These are phyloP conservation scores for Malassezia nana DNA, from an alignment of 1,284 basidiomycete genomes.

Conservation along the genomic window DNA sequence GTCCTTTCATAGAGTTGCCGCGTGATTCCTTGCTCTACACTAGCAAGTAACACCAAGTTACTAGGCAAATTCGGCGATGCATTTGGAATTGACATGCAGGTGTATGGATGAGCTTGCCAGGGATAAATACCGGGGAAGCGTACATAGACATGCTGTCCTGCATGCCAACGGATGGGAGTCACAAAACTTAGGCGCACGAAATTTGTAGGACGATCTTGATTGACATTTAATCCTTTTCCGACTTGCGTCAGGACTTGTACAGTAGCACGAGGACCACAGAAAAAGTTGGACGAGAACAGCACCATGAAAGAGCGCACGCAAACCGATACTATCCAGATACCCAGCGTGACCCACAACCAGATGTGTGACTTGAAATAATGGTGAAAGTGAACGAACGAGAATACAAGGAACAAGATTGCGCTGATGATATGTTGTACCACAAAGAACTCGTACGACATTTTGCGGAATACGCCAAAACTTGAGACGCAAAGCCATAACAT, in stretches of 20 bases:
- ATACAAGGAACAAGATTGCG: constrained; percentile 28
- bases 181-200: constrained; percentile 3
- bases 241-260: constrained; percentile 2
- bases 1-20: constrained; percentile 1
- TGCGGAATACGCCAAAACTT: constrained; percentile 27
- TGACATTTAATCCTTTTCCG: background rate
- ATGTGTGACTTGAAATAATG: background rate
- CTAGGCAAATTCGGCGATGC: background rate
- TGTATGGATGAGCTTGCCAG: constrained; percentile 12
- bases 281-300: constrained; percentile 7
- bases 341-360: constrained; percentile 13
- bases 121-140: constrained; percentile 9
- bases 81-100: constrained; percentile 7
- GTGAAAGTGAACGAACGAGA: constrained; percentile 13
- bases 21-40: constrained; percentile 8
- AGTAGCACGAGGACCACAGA: background rate
- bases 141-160: constrained; percentile 14
- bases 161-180: constrained; percentile 13
- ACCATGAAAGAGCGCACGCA: background rate
- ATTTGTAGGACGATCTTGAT: background rate
- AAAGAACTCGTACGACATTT: constrained; percentile 41
- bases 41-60: background rate
- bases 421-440: constrained; percentile 33
- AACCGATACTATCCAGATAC: constrained; percentile 12
- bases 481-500: constrained; percentile 30